Percentiles rank a stretch among this genome's conserved stretches.
Evolutionary conservation across 768 basidiomycete genomes (phyloP).

Genomic region (Termitomyces titanicus): DNA sequence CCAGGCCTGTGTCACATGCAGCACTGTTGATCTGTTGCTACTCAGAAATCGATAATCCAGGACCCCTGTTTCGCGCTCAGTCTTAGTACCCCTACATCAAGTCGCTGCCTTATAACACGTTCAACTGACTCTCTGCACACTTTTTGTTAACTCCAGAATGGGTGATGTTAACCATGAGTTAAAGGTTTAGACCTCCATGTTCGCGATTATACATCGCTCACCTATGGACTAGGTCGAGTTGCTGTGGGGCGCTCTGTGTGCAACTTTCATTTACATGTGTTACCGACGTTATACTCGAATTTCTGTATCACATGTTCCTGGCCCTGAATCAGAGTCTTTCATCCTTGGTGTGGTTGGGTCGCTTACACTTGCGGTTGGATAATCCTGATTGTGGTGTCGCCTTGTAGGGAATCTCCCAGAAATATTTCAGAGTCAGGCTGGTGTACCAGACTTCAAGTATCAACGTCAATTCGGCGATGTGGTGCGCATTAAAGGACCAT

Average conservation of each 20-base stretch:
- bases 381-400: not conserved
- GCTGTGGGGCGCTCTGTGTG: conserved; percentile 8
- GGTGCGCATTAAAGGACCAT: conserved; percentile 46
- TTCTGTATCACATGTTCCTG: conserved; percentile 42
- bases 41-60: no score
- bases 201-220: not conserved
- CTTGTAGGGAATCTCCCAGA: conserved; percentile 44
- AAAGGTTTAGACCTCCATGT: not conserved
- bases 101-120: not conserved
- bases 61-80: not conserved
- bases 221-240: conserved; percentile 4
- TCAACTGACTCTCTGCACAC: not conserved
- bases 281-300: conserved; percentile 35
- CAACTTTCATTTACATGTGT: conserved; percentile 21
- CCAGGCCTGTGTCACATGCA: not conserved
- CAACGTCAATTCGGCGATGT: conserved; percentile 46
- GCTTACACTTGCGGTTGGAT: not conserved
- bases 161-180: not conserved
- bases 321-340: conserved; percentile 47
- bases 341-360: conserved; percentile 34
- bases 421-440: conserved; percentile 48
- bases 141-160: not conserved
- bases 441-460: conserved; percentile 51
- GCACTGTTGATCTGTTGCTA: not conserved
- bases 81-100: not conserved